These are phyloP conservation scores for Ramaria sp. DNA, from an alignment of 768 basidiomycete species.

Conservation along the genomic window DNA sequence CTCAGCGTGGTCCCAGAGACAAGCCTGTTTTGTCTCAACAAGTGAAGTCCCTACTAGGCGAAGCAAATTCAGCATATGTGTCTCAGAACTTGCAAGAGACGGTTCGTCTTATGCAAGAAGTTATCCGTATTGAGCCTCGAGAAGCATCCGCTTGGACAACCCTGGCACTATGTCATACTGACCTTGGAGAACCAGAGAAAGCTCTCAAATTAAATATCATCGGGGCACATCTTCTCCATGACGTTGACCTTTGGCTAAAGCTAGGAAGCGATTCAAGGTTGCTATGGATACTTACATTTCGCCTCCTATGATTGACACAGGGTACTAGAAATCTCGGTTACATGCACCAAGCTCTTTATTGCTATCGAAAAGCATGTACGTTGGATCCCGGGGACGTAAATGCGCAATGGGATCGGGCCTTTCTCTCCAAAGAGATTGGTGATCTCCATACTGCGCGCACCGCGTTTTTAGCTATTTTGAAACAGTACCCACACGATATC, in stretches of 20 bases:
- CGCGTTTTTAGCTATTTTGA: conserved; percentile 62
- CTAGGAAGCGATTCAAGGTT: conserved; percentile 70
- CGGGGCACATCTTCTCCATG: conserved; percentile 78
- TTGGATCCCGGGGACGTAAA: conserved; percentile 75
- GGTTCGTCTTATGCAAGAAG: conserved; percentile 76
- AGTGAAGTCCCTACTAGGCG: conserved; percentile 66
- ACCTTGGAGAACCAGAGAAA: conserved; percentile 55
- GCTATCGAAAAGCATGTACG: conserved; percentile 73
- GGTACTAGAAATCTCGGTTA: conserved; percentile 52
- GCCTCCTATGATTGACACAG: neutral
- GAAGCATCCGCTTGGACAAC: conserved; percentile 80
- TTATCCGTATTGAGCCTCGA: conserved; percentile 87
- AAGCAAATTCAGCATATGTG: conserved; percentile 82
- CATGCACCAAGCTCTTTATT: conserved; percentile 84
- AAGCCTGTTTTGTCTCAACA: conserved; percentile 51
- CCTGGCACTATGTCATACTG: conserved; percentile 74
- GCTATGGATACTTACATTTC: neutral
- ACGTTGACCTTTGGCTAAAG: conserved; percentile 80
- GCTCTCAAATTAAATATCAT: conserved; percentile 79
- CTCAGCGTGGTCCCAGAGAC: conserved; percentile 36
- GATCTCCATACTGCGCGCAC: conserved; percentile 52
- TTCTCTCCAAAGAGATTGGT: conserved; percentile 65
- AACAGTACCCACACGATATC: conserved; percentile 69
- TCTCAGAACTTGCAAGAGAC: conserved; percentile 56
- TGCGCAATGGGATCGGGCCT: conserved; percentile 83